Percentiles rank a stretch among this genome's conserved stretches.
These are phyloP conservation scores for Monilinia fructigena DNA, from an alignment of 2,329 filamentous ascomycete species.

Conservation along the genomic window DNA sequence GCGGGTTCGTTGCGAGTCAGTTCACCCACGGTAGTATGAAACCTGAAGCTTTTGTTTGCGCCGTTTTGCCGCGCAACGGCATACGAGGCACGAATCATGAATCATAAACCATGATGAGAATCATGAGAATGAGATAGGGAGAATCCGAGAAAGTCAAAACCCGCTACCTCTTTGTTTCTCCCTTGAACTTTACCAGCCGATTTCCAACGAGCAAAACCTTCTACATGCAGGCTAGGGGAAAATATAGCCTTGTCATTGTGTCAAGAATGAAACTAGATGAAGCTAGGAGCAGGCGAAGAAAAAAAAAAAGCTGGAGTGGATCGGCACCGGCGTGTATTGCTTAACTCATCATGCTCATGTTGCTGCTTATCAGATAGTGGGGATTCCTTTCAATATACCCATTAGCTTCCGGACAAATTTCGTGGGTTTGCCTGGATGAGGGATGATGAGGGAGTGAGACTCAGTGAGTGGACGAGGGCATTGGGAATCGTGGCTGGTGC, in stretches of 20 bases:
- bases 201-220: no score
- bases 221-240: no score
- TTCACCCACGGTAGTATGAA: neutral
- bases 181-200: no score
- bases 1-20: slow-evolving; percentile 5
- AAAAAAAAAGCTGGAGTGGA: slow-evolving; percentile 20
- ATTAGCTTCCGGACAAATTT: slow-evolving; percentile 21
- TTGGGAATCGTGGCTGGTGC: slow-evolving; percentile 16
- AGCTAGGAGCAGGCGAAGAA: neutral
- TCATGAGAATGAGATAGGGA: no score
- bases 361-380: slow-evolving; percentile 20
- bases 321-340: slow-evolving; percentile 15
- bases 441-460: no score
- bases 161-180: no score
- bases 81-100: slow-evolving; percentile 1
- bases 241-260: no score
- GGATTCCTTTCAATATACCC: neutral
- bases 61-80: slow-evolving; percentile 9
- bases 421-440: slow-evolving; percentile 16
- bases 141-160: no score
- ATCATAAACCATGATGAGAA: neutral
- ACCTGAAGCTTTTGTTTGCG: slow-evolving; percentile 14
- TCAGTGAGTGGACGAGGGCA: neutral
- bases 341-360: neutral
- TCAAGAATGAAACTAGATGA: no score